These are phyloP conservation scores for Irineochytrium annulatum DNA, from an alignment of 192 early-diverging fungal genomes.

Conservation along the genomic window DNA sequence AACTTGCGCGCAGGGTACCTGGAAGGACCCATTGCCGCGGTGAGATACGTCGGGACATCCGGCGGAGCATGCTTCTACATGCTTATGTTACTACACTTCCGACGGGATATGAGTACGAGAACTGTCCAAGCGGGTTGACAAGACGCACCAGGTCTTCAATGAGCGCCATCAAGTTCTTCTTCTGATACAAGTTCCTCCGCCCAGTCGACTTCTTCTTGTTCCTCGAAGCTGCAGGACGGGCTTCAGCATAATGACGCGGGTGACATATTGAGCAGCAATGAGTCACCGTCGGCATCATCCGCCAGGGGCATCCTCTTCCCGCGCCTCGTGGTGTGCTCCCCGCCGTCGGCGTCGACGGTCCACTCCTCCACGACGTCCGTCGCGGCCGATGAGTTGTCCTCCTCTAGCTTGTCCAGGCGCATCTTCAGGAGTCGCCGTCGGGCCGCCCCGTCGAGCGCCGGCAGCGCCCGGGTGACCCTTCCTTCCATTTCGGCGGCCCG, in stretches of 20 bases:
- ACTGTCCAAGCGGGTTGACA: neutral
- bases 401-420: conserved; percentile 23
- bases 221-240: neutral
- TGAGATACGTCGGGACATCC: conserved; percentile 21
- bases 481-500: too few species aligned
- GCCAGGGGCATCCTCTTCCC: neutral
- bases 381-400: conserved; percentile 11
- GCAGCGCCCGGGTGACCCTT: neutral
- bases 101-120: neutral
- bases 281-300: conserved; percentile 2
- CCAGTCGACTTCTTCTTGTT: neutral
- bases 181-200: conserved; percentile 8
- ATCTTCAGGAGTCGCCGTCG: conserved; percentile 8
- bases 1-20: conserved; percentile 22
- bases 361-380: neutral
- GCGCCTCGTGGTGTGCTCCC: neutral
- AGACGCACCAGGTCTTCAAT: conserved; percentile 19
- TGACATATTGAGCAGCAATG: neutral
- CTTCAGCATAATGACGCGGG: neutral
- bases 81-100: neutral
- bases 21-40: conserved; percentile 11
- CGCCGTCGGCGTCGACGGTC: neutral
- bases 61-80: conserved; percentile 5
- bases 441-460: conserved; percentile 17
- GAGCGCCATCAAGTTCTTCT: conserved; percentile 16